Conservation (phyloP, 2,329 filamentous ascomycete species). For the Phyllosticta citriasiana region DNA sequence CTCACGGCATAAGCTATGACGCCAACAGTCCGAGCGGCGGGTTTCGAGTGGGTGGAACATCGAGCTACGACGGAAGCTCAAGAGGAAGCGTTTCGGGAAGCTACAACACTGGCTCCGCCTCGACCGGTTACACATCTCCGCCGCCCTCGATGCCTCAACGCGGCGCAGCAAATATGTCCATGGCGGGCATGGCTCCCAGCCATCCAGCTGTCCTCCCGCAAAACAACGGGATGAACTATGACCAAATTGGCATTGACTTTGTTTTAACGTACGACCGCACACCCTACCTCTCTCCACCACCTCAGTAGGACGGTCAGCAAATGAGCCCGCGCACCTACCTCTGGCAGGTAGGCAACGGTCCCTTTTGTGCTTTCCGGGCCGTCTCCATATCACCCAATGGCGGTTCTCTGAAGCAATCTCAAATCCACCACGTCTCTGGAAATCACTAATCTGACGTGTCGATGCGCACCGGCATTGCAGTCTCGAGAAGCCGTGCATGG, state of each 20-base stretch:
- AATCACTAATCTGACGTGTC: slow-evolving; percentile 10
- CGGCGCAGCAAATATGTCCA: background rate
- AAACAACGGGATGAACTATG: slow-evolving; percentile 53
- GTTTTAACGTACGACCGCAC: slow-evolving; percentile 76
- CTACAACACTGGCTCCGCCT: slow-evolving; percentile 41
- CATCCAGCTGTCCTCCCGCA: slow-evolving; percentile 14
- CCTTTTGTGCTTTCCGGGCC: slow-evolving; percentile 13
- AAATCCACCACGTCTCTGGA: slow-evolving; percentile 3
- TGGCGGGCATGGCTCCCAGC: slow-evolving; percentile 12
- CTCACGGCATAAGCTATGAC: slow-evolving; percentile 50
- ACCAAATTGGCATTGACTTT: slow-evolving; percentile 80
- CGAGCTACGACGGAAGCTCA: slow-evolving; percentile 32
- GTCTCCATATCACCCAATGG: slow-evolving; percentile 11
- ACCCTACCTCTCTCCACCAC: slow-evolving; percentile 57
- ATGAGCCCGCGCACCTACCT: slow-evolving; percentile 19
- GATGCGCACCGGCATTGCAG: slow-evolving; percentile 20
- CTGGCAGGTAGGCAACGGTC: slow-evolving; percentile 5
- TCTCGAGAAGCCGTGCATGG: slow-evolving; percentile 91
- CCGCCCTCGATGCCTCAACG: slow-evolving; percentile 14
- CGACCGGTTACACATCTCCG: slow-evolving; percentile 38
- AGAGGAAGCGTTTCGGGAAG: slow-evolving; percentile 53
- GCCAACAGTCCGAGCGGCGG: slow-evolving; percentile 28
- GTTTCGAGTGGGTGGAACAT: slow-evolving; percentile 25
- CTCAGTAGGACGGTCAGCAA: slow-evolving; percentile 28
- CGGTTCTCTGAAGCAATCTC: slow-evolving; percentile 15